Percentiles rank a stretch among this genome's conserved stretches.
These are phyloP conservation scores for Cymbomonas tetramitiformis DNA, from an alignment of 139 green algal genomes.

Conservation along the genomic window DNA sequence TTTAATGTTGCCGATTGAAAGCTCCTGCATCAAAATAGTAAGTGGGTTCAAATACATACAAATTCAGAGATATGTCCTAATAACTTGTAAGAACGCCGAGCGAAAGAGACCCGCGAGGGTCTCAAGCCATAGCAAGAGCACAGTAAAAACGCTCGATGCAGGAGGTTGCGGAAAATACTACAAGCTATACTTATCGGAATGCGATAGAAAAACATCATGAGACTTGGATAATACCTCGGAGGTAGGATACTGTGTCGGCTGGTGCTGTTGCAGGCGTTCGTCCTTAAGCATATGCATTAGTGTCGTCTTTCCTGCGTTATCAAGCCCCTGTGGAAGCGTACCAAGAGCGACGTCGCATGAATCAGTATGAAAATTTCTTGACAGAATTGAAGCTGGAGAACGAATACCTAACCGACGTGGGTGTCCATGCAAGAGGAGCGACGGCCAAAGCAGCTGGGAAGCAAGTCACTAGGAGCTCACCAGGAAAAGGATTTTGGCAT, in stretches of 20 bases:
- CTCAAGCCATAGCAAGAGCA: too few relatives aligned
- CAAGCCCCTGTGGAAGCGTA: conserved; percentile 53
- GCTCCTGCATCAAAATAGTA: conserved; percentile 38
- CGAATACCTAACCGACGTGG: not conserved
- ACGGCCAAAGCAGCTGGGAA: not conserved
- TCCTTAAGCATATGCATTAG: conserved; percentile 99
- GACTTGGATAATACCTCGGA: too few relatives aligned
- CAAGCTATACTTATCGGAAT: too few relatives aligned
- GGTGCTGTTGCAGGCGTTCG: conserved; percentile 85
- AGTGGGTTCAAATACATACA: not conserved
- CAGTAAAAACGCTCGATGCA: too few relatives aligned
- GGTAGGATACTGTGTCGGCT: conserved; percentile 94
- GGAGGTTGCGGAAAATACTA: too few relatives aligned
- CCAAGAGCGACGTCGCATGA: not conserved
- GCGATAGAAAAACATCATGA: too few relatives aligned
- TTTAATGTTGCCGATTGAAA: conserved; percentile 95
- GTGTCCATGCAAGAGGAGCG: not conserved
- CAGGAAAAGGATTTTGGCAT: conserved; percentile 97
- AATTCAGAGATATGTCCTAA: too few relatives aligned
- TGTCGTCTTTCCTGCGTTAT: conserved; percentile 98
- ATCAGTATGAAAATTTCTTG: not conserved
- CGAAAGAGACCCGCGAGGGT: too few relatives aligned
- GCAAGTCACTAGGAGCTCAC: conserved; percentile 19
- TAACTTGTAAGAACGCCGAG: too few relatives aligned
- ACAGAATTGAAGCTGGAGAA: not conserved